Conservation (phyloP, 208 protist genomes). For the Leishmania martiniquensis region DNA sequence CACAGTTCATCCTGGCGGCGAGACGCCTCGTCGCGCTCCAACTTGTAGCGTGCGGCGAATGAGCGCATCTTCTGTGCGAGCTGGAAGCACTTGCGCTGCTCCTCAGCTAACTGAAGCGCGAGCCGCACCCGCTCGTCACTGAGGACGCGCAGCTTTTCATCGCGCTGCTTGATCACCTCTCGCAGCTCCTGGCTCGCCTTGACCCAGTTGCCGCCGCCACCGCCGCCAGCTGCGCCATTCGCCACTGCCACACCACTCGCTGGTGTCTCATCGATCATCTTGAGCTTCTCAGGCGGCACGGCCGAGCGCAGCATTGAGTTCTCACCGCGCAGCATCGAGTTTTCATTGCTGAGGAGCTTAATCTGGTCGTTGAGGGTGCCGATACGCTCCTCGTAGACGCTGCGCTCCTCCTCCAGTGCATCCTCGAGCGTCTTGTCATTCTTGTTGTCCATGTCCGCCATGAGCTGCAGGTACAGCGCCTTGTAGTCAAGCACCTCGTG, state of each 20-base stretch:
- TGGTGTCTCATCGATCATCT: conserved; percentile 21
- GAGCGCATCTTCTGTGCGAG: conserved; percentile 74
- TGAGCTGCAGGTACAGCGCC: conserved; percentile 85
- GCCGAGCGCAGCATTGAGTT: conserved; percentile 39
- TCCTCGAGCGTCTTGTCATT: conserved; percentile 80
- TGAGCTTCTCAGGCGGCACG: conserved; percentile 44
- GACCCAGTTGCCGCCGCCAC: conserved; percentile 39
- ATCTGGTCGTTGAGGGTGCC: conserved; percentile 59
- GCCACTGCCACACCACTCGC: conserved; percentile 1
- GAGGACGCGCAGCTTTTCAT: conserved; percentile 52
- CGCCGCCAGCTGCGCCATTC: conserved; percentile 4
- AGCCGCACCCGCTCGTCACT: conserved; percentile 72
- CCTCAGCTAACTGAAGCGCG: conserved; percentile 62
- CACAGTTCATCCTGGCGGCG: conserved; percentile 58
- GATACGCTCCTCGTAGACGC: conserved; percentile 80
- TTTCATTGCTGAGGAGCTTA: conserved; percentile 67
- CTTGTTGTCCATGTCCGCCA: conserved; percentile 87
- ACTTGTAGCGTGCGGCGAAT: conserved; percentile 53
- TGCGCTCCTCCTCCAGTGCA: conserved; percentile 71
- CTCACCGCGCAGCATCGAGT: conserved; percentile 59
- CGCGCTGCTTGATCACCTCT: conserved; percentile 45
- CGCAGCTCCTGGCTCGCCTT: conserved; percentile 54
- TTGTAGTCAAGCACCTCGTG: conserved; percentile 94
- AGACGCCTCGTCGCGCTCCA: conserved; percentile 43
- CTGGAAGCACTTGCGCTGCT: conserved; percentile 67